A percentile compares a stretch with the other conserved stretches of the same genome.
Conservation (phyloP, 2,329 filamentous ascomycete species). For the Fusarium sp. region DNA sequence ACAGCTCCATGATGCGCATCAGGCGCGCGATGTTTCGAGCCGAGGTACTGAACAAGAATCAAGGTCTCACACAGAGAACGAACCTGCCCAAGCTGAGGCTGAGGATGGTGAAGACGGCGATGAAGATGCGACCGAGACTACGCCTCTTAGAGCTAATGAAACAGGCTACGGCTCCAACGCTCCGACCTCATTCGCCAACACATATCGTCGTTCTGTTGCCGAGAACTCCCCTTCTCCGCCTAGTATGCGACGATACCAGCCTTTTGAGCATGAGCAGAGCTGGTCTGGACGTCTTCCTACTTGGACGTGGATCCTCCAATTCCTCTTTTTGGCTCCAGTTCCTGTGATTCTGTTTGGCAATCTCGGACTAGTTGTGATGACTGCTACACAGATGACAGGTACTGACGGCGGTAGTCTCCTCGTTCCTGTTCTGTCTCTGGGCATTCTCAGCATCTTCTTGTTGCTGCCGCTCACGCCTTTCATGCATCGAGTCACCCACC, state of each 20-base stretch:
- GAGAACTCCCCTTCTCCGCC: conserved; percentile 41
- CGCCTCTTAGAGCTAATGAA: conserved; percentile 61
- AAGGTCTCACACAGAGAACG: conserved; percentile 15
- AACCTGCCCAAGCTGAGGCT: conserved; percentile 39
- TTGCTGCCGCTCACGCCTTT: conserved; percentile 84
- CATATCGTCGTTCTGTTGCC: conserved; percentile 63
- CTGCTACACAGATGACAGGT: conserved; percentile 81
- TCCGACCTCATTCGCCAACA: conserved; percentile 66
- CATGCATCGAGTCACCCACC: conserved; percentile 85
- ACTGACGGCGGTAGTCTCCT: conserved; percentile 82
- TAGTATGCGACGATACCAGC: conserved; percentile 46
- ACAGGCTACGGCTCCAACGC: conserved; percentile 52
- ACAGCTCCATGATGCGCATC: conserved; percentile 64
- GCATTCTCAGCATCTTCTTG: conserved; percentile 75
- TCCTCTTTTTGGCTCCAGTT: conserved; percentile 82
- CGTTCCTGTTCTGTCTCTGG: conserved; percentile 77
- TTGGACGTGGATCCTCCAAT: conserved; percentile 90
- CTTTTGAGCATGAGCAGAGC: conserved; percentile 79
- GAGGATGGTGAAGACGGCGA: conserved; percentile 38
- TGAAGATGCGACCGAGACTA: conserved; percentile 62
- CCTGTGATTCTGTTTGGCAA: conserved; percentile 82
- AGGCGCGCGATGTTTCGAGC: conserved; percentile 54
- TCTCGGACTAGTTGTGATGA: conserved; percentile 77
- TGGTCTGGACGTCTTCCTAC: conserved; percentile 85
- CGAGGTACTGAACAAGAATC: conserved; percentile 34